Base-by-base conservation (phyloP, 352 stramenopile genomes). In the Globisporangium camurandrum region DNA sequence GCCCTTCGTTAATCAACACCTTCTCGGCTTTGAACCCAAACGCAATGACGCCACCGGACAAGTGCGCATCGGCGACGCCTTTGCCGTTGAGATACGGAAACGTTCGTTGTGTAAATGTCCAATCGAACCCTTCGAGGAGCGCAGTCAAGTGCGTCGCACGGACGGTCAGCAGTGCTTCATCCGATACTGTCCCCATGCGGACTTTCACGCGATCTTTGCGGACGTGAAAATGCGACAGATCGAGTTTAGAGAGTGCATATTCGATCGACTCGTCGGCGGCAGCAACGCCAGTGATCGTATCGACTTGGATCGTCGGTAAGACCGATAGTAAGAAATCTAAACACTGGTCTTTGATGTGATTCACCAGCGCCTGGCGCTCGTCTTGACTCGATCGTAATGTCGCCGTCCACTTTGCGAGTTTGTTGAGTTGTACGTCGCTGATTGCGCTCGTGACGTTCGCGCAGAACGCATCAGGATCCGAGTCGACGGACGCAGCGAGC, bases 301-400 rank as follows among this genome's bases (percentile, higher is more conserved):
- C 79, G 28, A 93, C 57, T 53, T 90, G 84, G 49, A 93, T 88
- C 30, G 79, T 81, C 27, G 82, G 82, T 20, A 93, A 54, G 20
- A 93, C 82, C 0, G 82, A 93, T 55, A 81, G 86, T 49, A 93
- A 86, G 40, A 93, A 93, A 53, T 93, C 79, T 7, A 93, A 63
- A 33, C 79, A 91, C 40, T 89, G 74, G 47, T 93, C 70, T 44
- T 93, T 93, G 54, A 93, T 67, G 19, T 67, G 69, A 54, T 93
- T 67, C 16, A 91, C 66, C 37, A 91, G 88, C 40, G 76, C 71
- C 53, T 93, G 82, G 2, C 82, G 69, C 46, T 88, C 88, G 41
- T 84, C 64, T 5, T 63, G 57, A 42, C 88, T 74, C 20, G 59
- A 75, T 23, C 75, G 71, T 26, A 93, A 55, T 19, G 73, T 80